phyloP scores from a whole-genome alignment of 2,329 filamentous ascomycete species.

The Calonectria crousiana region DNA sequence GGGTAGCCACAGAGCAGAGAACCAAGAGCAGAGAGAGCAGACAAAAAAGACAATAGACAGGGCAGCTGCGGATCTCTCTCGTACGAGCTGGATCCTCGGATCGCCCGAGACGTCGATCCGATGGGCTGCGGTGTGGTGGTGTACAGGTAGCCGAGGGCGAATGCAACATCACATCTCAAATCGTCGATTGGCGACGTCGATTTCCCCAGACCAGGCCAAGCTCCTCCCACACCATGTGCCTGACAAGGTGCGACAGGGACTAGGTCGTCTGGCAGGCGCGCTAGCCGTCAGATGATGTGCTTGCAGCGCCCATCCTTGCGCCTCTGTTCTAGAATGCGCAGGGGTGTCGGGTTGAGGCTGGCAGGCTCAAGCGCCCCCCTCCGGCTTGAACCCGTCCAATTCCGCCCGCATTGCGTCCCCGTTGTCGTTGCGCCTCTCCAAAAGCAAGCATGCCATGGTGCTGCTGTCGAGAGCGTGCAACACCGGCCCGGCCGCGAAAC shows the following conservation, averaged over 20 bases:
- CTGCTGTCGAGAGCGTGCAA: neutral
- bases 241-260: slow-evolving; percentile 29
- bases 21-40: neutral
- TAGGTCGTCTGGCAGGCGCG: slow-evolving; percentile 8
- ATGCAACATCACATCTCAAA: slow-evolving; percentile 23
- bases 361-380: slow-evolving; percentile 15
- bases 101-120: slow-evolving; percentile 17
- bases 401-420: neutral
- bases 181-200: slow-evolving; percentile 22
- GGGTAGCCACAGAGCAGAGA: neutral
- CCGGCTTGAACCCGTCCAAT: slow-evolving; percentile 20
- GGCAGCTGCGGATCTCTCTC: neutral
- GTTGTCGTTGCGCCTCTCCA: neutral
- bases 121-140: neutral
- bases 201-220: slow-evolving; percentile 26
- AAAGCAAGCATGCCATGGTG: neutral
- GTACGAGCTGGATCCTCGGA: neutral
- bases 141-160: neutral
- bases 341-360: slow-evolving; percentile 19
- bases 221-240: slow-evolving; percentile 17
- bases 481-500: slow-evolving; percentile 21
- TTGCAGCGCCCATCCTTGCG: slow-evolving; percentile 20
- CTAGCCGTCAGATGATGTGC: slow-evolving; percentile 30
- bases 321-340: slow-evolving; percentile 19
- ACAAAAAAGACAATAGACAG: too few species aligned